phyloP scores from a whole-genome alignment of 1,284 basidiomycete species.

The Butyriboletus appendiculatus region DNA sequence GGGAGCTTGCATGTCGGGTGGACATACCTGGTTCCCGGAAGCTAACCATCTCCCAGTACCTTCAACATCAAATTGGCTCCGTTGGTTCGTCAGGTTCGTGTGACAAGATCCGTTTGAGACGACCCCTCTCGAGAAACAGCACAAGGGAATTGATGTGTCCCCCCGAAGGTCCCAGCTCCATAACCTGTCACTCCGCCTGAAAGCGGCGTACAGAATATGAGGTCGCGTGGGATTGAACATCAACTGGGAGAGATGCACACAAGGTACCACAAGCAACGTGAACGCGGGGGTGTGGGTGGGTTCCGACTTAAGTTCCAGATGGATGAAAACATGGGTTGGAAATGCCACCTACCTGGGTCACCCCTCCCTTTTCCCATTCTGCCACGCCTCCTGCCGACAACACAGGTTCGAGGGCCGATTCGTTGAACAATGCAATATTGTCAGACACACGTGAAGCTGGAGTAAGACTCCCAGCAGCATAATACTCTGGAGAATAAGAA shows the following conservation, averaged over 20 bases:
- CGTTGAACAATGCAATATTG: constrained; percentile 77
- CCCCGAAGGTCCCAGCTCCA: constrained; percentile 79
- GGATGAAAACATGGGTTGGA: background rate
- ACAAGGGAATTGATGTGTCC: constrained; percentile 51
- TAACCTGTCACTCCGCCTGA: constrained; percentile 63
- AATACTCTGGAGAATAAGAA: constrained; percentile 60
- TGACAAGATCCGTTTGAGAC: background rate
- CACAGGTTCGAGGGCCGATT: constrained; percentile 55
- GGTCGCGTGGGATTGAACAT: constrained; percentile 76
- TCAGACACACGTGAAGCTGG: constrained; percentile 50
- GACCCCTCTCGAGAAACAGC: constrained; percentile 34
- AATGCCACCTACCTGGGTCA: constrained; percentile 65
- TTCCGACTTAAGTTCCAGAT: background rate
- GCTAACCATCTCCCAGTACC: constrained; percentile 66
- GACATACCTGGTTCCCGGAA: constrained; percentile 68
- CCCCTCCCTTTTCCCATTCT: constrained; percentile 28
- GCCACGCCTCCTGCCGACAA: constrained; percentile 55
- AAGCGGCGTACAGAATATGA: constrained; percentile 77
- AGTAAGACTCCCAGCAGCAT: constrained; percentile 70
- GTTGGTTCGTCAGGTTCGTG: constrained; percentile 65
- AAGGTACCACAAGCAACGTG: background rate
- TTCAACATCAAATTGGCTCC: constrained; percentile 77
- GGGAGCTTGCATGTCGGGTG: background rate
- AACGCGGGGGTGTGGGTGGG: background rate
- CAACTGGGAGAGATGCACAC: constrained; percentile 48